Evolutionary conservation across 2,329 filamentous ascomycete species (phyloP).

Genomic region (Hortaea werneckii): DNA sequence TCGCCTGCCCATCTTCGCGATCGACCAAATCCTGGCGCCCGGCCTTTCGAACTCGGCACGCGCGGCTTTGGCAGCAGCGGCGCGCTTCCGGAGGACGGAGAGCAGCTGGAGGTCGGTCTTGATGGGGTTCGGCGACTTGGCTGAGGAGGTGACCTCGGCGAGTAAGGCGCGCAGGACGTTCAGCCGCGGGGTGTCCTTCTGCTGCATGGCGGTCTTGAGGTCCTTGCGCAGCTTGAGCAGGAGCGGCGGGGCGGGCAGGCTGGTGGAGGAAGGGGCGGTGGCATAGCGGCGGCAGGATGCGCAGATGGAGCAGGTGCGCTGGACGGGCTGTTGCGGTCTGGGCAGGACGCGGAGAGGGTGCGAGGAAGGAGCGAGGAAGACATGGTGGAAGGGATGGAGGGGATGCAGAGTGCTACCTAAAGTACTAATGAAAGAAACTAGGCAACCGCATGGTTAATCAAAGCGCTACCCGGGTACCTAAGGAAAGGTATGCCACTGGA

Average conservation of each 20-base stretch:
- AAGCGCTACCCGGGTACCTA: too few relatives aligned
- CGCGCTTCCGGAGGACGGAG: conserved; percentile 54
- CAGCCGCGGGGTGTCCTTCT: conserved; percentile 49
- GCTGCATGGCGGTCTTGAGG: conserved; percentile 38
- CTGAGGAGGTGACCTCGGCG: conserved; percentile 61
- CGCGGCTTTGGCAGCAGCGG: conserved; percentile 48
- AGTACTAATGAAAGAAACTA: too few relatives aligned
- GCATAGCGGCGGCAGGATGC: conserved; percentile 18
- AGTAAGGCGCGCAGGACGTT: conserved; percentile 59
- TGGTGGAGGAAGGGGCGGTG: conserved; percentile 12
- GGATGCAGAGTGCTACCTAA: too few relatives aligned
- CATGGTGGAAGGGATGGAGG: conserved; percentile 5
- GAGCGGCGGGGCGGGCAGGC: conserved; percentile 26
- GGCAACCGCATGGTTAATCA: too few relatives aligned
- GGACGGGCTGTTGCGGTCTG: too few relatives aligned
- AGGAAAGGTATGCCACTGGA: too few relatives aligned
- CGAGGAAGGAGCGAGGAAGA: conserved; percentile 1
- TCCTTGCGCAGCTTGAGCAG: conserved; percentile 36
- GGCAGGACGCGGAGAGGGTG: background rate
- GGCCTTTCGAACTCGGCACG: conserved; percentile 53
- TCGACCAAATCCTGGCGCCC: conserved; percentile 58
- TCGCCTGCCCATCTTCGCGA: conserved; percentile 58
- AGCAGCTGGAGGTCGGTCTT: conserved; percentile 60
- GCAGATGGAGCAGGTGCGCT: conserved; percentile 7
- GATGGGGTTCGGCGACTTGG: conserved; percentile 62